Base-by-base conservation (phyloP, 345 rosid species). In the Eucalyptus decipiens region DNA sequence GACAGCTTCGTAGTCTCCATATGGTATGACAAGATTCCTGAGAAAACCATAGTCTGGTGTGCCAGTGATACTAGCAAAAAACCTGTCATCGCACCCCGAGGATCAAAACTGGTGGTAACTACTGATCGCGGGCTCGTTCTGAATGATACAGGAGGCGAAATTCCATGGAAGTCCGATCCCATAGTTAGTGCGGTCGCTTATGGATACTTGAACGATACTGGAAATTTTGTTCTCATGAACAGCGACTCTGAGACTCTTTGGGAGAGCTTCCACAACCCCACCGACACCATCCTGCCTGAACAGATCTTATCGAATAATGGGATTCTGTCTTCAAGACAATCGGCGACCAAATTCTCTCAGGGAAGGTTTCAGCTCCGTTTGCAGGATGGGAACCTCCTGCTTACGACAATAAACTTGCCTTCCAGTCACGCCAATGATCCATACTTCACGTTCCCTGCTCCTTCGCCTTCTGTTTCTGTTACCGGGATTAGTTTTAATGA, bases 261-360 rank as follows among this genome's bases (percentile, higher is more conserved):
- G 94, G 89, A 87, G 86, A 92, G 91, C 87, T 92, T 92, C 85
- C 34, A 67, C 18, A 5, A 87, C 86, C 91, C 94, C 34, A 76
- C 91, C 4, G 94, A 91, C 81, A 92, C 94, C n/a, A 51, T 92
- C 85, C 72, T 92, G 45, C 93, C 94, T 26, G 30, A 54, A 9
- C 92, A 92, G 88, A 67, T 3, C 2, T 5, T 91, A 37, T n/a
- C 50, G 48, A 47, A 24, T 5, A 50, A 16, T 2, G 90, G 43
- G 52, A 21, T 49, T 24, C 89, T 91, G 80, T 72, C 81, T 87
- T 89, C 92, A 16, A 47, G 80, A n/a, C 58, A 4, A 83, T 85
- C 89, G 15, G 88, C 81, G n/a, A 86, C 49, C 56, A 90, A 90
- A 80, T 88, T 87, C 49, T 88, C 92, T 8, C 76, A 6, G 51